phyloP scores from a whole-genome alignment of 1,284 basidiomycete species.

The Pseudozyma thailandica region DNA sequence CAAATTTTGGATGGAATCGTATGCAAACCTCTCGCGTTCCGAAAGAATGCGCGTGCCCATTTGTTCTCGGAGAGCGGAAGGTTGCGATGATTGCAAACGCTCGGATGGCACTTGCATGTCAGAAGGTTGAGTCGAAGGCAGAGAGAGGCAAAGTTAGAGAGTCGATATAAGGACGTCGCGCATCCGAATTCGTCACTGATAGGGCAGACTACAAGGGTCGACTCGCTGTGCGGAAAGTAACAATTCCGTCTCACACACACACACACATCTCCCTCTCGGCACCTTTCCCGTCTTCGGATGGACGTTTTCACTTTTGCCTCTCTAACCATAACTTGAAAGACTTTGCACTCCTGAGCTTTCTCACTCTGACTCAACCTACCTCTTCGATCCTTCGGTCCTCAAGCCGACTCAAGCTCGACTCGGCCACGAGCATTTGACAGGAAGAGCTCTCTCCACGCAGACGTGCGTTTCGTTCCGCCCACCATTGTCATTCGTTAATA shows the following conservation, averaged over 20 bases:
- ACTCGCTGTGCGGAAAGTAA: background rate
- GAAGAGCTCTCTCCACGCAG: background rate
- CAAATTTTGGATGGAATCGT: background rate
- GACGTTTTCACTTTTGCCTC: background rate
- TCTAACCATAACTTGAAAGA: background rate
- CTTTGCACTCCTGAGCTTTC: slow-evolving; percentile 1
- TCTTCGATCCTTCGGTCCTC: background rate
- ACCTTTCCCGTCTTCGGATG: slow-evolving; percentile 2
- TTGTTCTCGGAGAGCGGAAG: background rate
- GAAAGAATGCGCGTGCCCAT: slow-evolving; percentile 14
- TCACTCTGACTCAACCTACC: too few species aligned
- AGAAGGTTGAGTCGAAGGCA: background rate
- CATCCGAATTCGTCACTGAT: slow-evolving; percentile 10
- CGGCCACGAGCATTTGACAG: background rate
- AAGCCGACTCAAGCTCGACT: background rate
- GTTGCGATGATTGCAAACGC: slow-evolving; percentile 16
- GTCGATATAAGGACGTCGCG: slow-evolving; percentile 17
- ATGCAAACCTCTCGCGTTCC: background rate
- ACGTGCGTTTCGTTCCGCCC: background rate
- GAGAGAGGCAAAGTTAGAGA: background rate
- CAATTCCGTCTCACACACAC: slow-evolving; percentile 1
- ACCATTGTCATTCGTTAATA: background rate
- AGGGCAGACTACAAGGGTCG: background rate
- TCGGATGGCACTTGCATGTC: slow-evolving; percentile 3
- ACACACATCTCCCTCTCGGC: background rate